These are phyloP conservation scores for Amphirosellinia nigrospora DNA, from an alignment of 495 filamentous ascomycete genomes.

Conservation along the genomic window DNA sequence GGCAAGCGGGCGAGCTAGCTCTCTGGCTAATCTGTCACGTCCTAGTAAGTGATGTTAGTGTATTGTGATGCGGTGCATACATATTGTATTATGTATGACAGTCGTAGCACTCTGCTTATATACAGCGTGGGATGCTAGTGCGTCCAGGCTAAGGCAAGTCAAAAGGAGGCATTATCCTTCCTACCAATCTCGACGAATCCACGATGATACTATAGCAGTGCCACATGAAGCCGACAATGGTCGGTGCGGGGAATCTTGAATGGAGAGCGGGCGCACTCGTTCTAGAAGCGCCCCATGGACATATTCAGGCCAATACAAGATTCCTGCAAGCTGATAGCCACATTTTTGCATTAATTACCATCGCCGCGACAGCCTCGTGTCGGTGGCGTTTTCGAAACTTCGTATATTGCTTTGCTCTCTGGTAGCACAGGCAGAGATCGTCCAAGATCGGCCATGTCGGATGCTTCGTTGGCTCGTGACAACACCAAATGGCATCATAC, in stretches of 20 bases:
- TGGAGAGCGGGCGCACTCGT: neutral
- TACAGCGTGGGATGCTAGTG: slow-evolving; percentile 18
- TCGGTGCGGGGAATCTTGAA: slow-evolving; percentile 11
- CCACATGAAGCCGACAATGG: slow-evolving; percentile 8
- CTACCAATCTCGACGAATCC: neutral
- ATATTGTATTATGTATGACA: slow-evolving; percentile 12
- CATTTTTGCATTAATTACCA: slow-evolving; percentile 13
- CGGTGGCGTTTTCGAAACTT: slow-evolving; percentile 6
- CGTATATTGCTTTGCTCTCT: neutral
- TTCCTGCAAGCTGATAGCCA: neutral
- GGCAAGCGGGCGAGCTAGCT: neutral
- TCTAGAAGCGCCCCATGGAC: slow-evolving; percentile 21
- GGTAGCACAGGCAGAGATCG: neutral
- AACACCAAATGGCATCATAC: neutral
- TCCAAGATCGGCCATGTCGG: slow-evolving; percentile 6
- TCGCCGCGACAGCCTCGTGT: slow-evolving; percentile 1
- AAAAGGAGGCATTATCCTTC: slow-evolving; percentile 7
- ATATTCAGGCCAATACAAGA: neutral
- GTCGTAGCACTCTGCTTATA: slow-evolving; percentile 19
- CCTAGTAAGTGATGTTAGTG: neutral
- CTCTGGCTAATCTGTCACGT: slow-evolving; percentile 6
- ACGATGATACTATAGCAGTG: slow-evolving; percentile 18
- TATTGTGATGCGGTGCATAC: slow-evolving; percentile 10
- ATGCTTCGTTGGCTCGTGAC: slow-evolving; percentile 1
- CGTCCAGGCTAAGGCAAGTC: slow-evolving; percentile 14